phyloP scores from a whole-genome alignment of 2,329 filamentous ascomycete species.

The Claviceps cyperi region DNA sequence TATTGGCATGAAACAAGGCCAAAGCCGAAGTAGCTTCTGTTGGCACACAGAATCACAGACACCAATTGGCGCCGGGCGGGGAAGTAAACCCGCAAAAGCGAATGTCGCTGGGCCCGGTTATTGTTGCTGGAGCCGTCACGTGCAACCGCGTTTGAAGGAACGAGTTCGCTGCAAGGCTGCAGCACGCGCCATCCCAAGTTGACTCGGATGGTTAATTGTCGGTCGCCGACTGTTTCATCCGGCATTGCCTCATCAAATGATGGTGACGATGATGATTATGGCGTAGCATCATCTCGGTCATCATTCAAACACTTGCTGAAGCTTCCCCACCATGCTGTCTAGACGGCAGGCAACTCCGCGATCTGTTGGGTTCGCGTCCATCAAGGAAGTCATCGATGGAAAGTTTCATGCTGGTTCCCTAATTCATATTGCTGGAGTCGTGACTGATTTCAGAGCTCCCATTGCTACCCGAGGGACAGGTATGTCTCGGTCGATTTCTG shows the following conservation, averaged over 20 bases:
- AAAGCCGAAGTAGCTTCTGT: not conserved
- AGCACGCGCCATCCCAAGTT: not conserved
- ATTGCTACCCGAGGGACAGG: conserved; percentile 37
- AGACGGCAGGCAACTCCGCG: conserved; percentile 6
- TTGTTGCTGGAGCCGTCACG: not conserved
- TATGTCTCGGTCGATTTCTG: conserved; percentile 12
- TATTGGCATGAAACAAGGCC: not conserved
- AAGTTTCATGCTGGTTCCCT: conserved; percentile 14
- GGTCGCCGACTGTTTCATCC: not conserved
- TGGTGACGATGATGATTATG: not conserved
- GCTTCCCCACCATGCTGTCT: not conserved
- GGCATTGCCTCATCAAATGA: not conserved
- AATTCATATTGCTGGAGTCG: conserved; percentile 54
- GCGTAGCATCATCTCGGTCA: not conserved
- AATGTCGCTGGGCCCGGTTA: not conserved
- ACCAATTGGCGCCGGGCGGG: too few species aligned
- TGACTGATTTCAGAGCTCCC: conserved; percentile 48
- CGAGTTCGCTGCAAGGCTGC: not conserved
- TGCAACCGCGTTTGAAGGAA: not conserved
- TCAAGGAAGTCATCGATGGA: conserved; percentile 30
- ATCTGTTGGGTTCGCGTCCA: conserved; percentile 12
- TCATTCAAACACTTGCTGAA: not conserved
- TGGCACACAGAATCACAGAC: not conserved
- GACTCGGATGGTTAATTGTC: not conserved
- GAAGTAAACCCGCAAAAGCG: not conserved